Evolutionary conservation across 305 asterid species (phyloP), one percentile per base, ranked within the genome.

Genomic region (Rubia balearica): DNA sequence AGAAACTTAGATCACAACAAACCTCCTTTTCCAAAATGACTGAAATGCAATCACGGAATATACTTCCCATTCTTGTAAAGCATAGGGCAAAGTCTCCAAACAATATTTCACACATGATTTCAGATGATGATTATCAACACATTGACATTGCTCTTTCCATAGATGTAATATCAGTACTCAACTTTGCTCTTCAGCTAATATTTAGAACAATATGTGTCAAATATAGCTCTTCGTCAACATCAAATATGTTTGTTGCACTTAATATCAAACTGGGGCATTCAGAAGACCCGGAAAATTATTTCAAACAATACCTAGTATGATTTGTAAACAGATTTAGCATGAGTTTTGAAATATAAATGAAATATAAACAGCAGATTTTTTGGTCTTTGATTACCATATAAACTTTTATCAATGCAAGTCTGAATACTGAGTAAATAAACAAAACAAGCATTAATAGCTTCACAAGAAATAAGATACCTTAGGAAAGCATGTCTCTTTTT

Each of bases 41-140:
- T 21, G 61, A 56, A 16, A 55, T n/a, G 24, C 14, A 22, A 10
- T 21, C 33, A 21, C 19, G 16, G 16, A 13, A 48, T 21, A 22
- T 57, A 19, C 62, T 57, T 57, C 62, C 30, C 62, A 57, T 19
- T 22, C 16, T 57, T 8, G 36, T 12, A 24, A 57, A 7, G 62
- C 33, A 9, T 19, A 21, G 17, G 62, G 38, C 36, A 57, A 57
- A 57, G 17, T 57, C 0, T 57, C 36, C 13, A 7, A 19, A 57
- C 62, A 7, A 19, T 8, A 21, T 57, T 10, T 57, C 62, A 3
- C 62, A 57, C 27, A 19, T 57, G 13, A 57, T 57, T 55, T 57
- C 38, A 21, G 62, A 56, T 19, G 62, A 57, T 57, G 16, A 57
- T 57, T 57, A 6, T 57, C 62, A 57, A 22, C 62, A 57, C 62